Evolutionary conservation across 2,329 filamentous ascomycete species (phyloP), one percentile per base, ranked within the genome.

Genomic region (Colletotrichum sp.): DNA sequence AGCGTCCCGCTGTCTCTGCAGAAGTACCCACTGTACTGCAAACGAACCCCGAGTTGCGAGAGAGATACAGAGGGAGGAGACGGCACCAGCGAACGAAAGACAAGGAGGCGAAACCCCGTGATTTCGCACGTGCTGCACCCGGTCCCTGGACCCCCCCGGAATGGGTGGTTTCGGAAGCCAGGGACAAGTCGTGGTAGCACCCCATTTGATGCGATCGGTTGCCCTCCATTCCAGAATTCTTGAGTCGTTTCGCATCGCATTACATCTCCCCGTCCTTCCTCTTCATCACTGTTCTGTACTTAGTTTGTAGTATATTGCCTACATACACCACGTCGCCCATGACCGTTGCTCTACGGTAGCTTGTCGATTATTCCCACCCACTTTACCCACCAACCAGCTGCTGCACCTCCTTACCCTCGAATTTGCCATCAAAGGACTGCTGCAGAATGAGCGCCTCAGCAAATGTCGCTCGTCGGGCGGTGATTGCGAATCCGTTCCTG

Each of bases 381-480:
- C 30, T 13, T 70, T 69, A 32, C 30, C 38, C 70, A 63, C 48
- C 18, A 36, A 26, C 10, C 38, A 24, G 63, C 58, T 60, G 24
- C 38, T 68, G 24, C 38, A 67, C 28, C 38, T 48, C 63, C 21
- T 73, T 30, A 48, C 48, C 48, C 21, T 43, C 38, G 24, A 38
- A 32, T 38, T 58, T 72, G 63, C 69, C 26, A 55, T 38, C 63
- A 57, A 64, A 38, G 38, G 28, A 34, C 63, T 26, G 74, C 73
- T 76, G 52, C 66, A 77, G 60, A 64, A 92, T 92, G 90, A 91
- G 90, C 87, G 87, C 89, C 81, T 90, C 90, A 64, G 86, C 90
- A 77, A 87, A 83, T 81, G 87, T 90, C 80, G 90, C 89, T 84
- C 89, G 89, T 76, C 86, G 89, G 86, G 90, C 89, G 76, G 85